Evolutionary conservation across 257 asterid genomes (phyloP).

Genomic region (Marsdenia floribunda): DNA sequence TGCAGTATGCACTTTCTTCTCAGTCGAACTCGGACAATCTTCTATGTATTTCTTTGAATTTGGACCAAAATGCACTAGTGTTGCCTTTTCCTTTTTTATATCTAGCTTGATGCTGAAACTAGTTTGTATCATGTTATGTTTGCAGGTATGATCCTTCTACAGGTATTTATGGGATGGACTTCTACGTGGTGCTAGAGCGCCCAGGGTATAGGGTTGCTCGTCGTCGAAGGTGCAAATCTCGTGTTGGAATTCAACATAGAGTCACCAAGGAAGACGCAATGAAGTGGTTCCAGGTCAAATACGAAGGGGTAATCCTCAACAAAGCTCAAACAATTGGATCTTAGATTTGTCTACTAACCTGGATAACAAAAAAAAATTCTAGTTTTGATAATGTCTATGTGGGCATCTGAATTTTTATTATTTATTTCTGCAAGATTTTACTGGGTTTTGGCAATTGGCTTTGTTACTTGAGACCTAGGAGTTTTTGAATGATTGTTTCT

Average conservation of each 20-base stretch:
- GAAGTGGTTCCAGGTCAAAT: slow-evolving; percentile 49
- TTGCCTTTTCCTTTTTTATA: too few species aligned
- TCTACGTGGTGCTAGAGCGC: slow-evolving; percentile 40
- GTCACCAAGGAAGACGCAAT: slow-evolving; percentile 42
- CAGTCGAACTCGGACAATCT: neutral
- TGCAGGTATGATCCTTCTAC: slow-evolving; percentile 45
- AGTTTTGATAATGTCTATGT: too few species aligned
- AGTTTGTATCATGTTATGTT: neutral
- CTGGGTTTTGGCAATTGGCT: too few species aligned
- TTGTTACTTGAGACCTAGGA: too few species aligned
- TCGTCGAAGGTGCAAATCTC: slow-evolving; percentile 44
- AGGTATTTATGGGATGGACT: slow-evolving; percentile 48
- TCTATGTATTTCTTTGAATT: too few species aligned
- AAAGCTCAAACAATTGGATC: slow-evolving; percentile 28
- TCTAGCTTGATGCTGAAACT: neutral
- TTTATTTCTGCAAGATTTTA: too few species aligned
- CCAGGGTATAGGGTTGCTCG: slow-evolving; percentile 46
- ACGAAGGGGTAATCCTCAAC: slow-evolving; percentile 46
- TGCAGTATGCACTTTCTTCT: neutral
- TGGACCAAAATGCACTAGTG: too few species aligned
- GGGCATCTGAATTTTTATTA: too few species aligned
- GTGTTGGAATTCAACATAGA: slow-evolving; percentile 45
- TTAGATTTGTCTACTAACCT: neutral
- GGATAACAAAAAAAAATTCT: too few species aligned
- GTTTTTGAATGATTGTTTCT: too few species aligned